Base-by-base conservation (phyloP, 2,329 filamentous ascomycete genomes). In the Sordariomycetes sp. region DNA sequence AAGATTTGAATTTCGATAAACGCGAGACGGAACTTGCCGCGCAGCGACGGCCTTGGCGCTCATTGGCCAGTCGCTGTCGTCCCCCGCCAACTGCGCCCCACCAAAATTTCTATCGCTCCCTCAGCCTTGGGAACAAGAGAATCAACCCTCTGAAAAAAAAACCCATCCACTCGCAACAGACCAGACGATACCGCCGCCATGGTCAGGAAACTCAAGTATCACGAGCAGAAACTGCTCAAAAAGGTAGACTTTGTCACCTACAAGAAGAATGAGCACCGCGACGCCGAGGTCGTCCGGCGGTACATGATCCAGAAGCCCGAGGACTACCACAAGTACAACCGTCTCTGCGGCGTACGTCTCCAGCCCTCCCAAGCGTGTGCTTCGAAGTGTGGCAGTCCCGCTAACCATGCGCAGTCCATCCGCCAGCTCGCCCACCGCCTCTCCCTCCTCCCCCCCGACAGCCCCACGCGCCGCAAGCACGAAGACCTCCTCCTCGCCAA, bases 171-270 rank as follows among this genome's bases (percentile, higher is more conserved):
- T 10, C 39, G 45, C n/a, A 22, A 6, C 8, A 7, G 22, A 13
- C 45, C n/a, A 24, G 45, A 12, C 20, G n/a, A 24, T 22, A 20
- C 22, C n/a, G 35, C 25, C 60, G 59, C 52, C 25, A 97, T 97
- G 94, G 90, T 95, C 64, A 87, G 94, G 65, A 90, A 95, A 77
- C 84, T 99, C 68, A 97, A 96, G 75, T 83, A 95, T 74, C 92
- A 96, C 74, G 94, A 99, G 84, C 84, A 94, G 70, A 95, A 94
- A 80, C 87, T 97, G 68, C 82, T 97, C 65, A 92, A 92, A 69
- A 82, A 81, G 72, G 90, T 94, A 72, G 91, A 99, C 75, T 95
- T 99, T 74, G 85, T 91, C 69, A 94, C 87, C 67, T 96, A 92
- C 79, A 94, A 94, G 73, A 85, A 85, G 67, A 91, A 97, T 74